Evolutionary conservation across 2,329 filamentous ascomycete species (phyloP), one percentile per base, ranked within the genome.

Genomic region (Pseudocercospora cruenta): DNA sequence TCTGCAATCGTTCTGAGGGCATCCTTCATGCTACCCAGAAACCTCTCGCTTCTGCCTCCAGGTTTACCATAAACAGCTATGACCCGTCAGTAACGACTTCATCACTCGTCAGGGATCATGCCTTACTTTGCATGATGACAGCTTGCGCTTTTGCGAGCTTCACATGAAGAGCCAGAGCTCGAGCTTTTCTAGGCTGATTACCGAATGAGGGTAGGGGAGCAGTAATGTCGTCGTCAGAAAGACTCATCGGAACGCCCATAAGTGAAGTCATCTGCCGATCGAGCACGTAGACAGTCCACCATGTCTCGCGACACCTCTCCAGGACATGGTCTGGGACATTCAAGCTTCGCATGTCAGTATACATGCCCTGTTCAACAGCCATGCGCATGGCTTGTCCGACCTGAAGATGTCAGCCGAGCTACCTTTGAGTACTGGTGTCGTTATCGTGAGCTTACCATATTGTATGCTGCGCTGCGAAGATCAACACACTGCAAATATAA

Each of bases 281-380:
- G 0, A 86, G 73, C 1, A 86, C 78, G 45, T 85, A 85, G 0
- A 85, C 78, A 0, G 85, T 86, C 84, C 84, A 86, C 83, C 84
- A 87, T 9, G 84, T 78, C 36, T 80, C 81, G 0, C 83, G 82
- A 60, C 80, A 83, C 58, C 85, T 54, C 65, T 86, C 79, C 0
- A 84, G 80, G 1, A 79, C 69, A 0, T 71, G 66, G 0, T 80
- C 78, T 0, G 80, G 80, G 0, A 85, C 67, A 22, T 82, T 76
- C 1, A 78, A 74, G 0, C 76, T 75, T 0, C 80, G 81, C 82
- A 86, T 84, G 28, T 85, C 78, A 0, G 83, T 85, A 64, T 86
- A 84, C 80, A 86, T 82, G 1, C 84, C 84, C 59, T 85, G 77
- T 0, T 77, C 79, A 10, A 85, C 71, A 0, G 84, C 82, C 33